These are phyloP conservation scores for Pseudocercospora fijiensis DNA, from an alignment of 2,329 filamentous ascomycete species.

Conservation along the genomic window DNA sequence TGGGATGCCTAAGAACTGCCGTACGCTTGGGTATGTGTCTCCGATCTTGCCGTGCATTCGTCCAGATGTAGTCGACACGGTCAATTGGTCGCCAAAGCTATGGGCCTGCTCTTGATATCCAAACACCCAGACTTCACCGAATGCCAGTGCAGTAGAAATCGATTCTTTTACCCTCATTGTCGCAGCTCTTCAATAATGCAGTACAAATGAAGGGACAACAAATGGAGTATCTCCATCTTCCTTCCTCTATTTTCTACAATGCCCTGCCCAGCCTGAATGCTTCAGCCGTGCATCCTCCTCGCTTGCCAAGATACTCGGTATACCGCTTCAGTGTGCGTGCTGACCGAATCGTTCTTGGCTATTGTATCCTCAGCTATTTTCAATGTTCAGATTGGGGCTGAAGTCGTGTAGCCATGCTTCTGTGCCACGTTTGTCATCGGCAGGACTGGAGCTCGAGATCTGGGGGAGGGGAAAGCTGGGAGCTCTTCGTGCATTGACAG, in stretches of 20 bases:
- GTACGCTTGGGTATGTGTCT: neutral
- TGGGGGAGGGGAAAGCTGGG: neutral
- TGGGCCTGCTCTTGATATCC: neutral
- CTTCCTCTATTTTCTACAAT: neutral
- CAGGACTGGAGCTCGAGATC: neutral
- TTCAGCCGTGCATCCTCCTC: neutral
- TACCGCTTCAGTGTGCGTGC: neutral
- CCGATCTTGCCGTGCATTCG: slow-evolving; percentile 14
- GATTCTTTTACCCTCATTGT: neutral
- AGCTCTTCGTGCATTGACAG: neutral
- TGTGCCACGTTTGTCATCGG: neutral
- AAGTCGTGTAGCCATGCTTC: neutral
- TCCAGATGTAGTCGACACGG: slow-evolving; percentile 13
- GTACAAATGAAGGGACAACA: neutral
- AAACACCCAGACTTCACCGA: neutral
- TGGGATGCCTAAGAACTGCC: slow-evolving; percentile 39
- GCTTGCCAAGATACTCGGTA: neutral
- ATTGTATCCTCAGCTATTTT: neutral
- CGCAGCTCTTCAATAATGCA: neutral
- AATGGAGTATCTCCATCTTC: neutral
- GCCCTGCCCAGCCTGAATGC: neutral
- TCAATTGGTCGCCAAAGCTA: neutral
- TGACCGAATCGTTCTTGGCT: neutral
- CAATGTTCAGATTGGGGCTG: neutral
- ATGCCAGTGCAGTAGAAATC: neutral